Evolutionary conservation across 306 rosid species (phyloP).

Genomic region (Erythrophleum fordii): DNA sequence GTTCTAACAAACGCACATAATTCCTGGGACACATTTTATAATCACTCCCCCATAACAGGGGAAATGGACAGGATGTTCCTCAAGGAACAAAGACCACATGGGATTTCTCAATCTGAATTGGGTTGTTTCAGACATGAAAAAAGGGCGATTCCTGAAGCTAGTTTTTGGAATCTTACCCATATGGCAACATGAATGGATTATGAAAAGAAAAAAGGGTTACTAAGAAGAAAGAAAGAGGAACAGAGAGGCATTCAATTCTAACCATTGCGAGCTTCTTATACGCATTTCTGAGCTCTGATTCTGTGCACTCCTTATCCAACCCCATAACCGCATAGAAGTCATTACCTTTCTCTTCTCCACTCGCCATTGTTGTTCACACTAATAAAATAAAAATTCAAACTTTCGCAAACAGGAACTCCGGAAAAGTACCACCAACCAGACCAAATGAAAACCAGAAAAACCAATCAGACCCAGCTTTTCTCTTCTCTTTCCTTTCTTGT

Average conservation of each 20-base stretch:
- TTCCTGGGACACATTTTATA: slow-evolving; percentile 3
- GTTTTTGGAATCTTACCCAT: slow-evolving; percentile 14
- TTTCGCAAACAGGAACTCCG: background rate
- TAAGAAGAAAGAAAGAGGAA: background rate
- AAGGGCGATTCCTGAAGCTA: background rate
- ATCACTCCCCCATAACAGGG: background rate
- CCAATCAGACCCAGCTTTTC: slow-evolving; percentile 40
- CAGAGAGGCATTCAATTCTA: slow-evolving; percentile 42
- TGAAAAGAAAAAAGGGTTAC: background rate
- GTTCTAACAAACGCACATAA: background rate
- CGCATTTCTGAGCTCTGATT: slow-evolving; percentile 70
- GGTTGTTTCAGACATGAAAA: slow-evolving; percentile 17
- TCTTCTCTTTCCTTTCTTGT: slow-evolving; percentile 39
- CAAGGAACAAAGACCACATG: slow-evolving; percentile 3
- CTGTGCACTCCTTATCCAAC: slow-evolving; percentile 81
- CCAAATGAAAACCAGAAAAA: slow-evolving; percentile 25
- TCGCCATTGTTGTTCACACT: slow-evolving; percentile 58
- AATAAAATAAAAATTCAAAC: background rate
- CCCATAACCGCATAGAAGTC: slow-evolving; percentile 79
- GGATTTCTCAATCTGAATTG: background rate
- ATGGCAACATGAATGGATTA: slow-evolving; percentile 6
- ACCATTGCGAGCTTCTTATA: slow-evolving; percentile 95
- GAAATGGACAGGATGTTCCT: background rate
- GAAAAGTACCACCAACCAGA: background rate
- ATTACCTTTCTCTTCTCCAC: slow-evolving; percentile 54